Base-by-base conservation (phyloP, 192 early-diverging fungal genomes). In the Coemansia sp. region DNA sequence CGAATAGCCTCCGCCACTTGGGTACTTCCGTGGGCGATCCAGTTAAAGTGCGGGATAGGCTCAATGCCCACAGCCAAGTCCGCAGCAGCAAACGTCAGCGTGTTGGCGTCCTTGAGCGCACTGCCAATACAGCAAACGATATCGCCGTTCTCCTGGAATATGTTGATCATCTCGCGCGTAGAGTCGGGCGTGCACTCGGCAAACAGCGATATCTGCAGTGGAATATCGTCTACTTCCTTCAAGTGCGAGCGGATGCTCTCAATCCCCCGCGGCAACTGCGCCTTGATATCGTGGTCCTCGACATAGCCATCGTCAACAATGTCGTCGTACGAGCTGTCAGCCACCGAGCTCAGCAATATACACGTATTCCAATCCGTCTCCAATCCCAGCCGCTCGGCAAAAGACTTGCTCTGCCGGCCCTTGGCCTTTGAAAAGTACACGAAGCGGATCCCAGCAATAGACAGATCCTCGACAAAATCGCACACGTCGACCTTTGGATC, bases 351-450 rank as follows among this genome's bases (percentile, higher is more conserved):
- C 47, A 99, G 86, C 40, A 99, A 73, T 55, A 99, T 98, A 76
- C 98, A 99, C 62, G 93, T 91, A 82, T 99, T 99, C 98, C 98
- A 99, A 73, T 98, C 97, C 2, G 97, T 98, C 74, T 97, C 98
- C 43, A 99, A 82, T 1, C 98, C 98, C 15, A 99, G 81, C 20
- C 94, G 85, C 79, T 99, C 97, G 13, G 93, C 97, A 89, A 96
- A 99, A 6, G 98, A 94, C 90, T 99, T 99, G 80, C 93, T 96
- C 80, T 99, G 96, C 6, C 97, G 87, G 73, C 98, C 97, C 15
- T 88, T 91, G 2, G 94, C 87, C 3, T 89, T 88, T 13, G 96
- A 98, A 79, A 98, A 98, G 73, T 97, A 97, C 3, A 98, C 96
- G 81, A 98, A 99, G 8, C 98, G 90, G 72, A 99, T 99, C n/a